A percentile compares a stretch with the other conserved stretches of the same genome.
Conservation (phyloP, 1,284 basidiomycete species). For the Sporisorium exsertum region DNA sequence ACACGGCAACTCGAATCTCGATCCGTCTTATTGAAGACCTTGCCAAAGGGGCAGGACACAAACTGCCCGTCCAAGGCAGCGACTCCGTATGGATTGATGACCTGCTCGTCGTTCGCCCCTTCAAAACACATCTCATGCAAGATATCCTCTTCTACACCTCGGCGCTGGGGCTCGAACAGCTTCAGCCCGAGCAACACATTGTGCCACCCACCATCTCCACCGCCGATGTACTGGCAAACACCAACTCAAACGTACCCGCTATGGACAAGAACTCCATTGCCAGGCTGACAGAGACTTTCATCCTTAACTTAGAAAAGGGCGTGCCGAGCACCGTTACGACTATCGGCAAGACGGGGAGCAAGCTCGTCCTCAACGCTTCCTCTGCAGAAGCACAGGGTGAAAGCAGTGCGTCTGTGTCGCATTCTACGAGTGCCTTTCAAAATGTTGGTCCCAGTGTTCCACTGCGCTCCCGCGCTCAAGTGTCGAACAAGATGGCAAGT, state of each 20-base stretch:
- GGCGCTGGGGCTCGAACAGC: slow-evolving; percentile 19
- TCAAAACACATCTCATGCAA: slow-evolving; percentile 44
- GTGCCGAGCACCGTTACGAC: slow-evolving; percentile 65
- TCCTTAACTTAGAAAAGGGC: slow-evolving; percentile 59
- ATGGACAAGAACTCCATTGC: slow-evolving; percentile 62
- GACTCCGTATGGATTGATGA: slow-evolving; percentile 58
- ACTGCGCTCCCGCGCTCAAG: slow-evolving; percentile 6
- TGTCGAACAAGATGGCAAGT: slow-evolving; percentile 7
- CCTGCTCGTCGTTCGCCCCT: slow-evolving; percentile 52
- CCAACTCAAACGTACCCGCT: slow-evolving; percentile 4
- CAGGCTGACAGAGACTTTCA: slow-evolving; percentile 58
- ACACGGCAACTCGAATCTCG: slow-evolving; percentile 52
- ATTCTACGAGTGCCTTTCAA: slow-evolving; percentile 27
- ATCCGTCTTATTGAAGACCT: slow-evolving; percentile 59
- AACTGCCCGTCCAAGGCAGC: slow-evolving; percentile 55
- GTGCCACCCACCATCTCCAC: slow-evolving; percentile 21
- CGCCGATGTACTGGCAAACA: slow-evolving; percentile 9
- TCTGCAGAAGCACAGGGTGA: background rate
- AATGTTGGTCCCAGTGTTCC: slow-evolving; percentile 39
- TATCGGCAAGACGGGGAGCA: slow-evolving; percentile 58
- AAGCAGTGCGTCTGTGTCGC: background rate
- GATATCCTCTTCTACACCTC: slow-evolving; percentile 54
- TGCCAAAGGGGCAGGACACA: slow-evolving; percentile 62
- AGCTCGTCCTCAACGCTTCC: slow-evolving; percentile 55
- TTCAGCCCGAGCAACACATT: slow-evolving; percentile 32